Base-by-base conservation (phyloP, 2,329 filamentous ascomycete species). In the Colletotrichum viniferum region DNA sequence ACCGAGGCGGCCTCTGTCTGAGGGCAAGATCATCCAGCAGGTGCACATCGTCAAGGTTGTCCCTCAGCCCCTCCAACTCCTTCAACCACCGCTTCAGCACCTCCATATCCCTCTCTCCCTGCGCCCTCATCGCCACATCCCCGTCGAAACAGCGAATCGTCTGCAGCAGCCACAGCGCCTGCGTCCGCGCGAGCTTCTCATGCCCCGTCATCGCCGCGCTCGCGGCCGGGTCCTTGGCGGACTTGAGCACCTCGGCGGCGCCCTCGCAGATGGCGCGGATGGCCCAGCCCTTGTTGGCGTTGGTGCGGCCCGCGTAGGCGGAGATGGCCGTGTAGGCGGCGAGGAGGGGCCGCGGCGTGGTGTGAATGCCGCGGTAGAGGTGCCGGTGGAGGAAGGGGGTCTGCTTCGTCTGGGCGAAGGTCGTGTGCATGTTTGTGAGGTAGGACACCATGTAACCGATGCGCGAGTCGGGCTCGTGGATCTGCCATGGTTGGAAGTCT, bases 91-190 rank as follows among this genome's bases (percentile, higher is more conserved):
- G 76, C 66, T 83, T 66, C 21, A 87, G 64, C 21, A 86, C 78
- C 12, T 78, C 72, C 77, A 82, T 77, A 67, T 87, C 86, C 48
- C 84, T 79, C 76, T 88, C 85, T 0, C 82, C 85, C n/a, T 87
- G 81, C 3, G 85, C 82, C 24, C 84, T 78, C 60, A 88, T 78
- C 6, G 80, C 77, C 5, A 88, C 73, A 66, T 88, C 86, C 0
- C 86, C 87, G 55, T 88, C 86, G 67, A 87, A 85, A 75, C 87
- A 80, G 56, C 86, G 82, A 43, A 88, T 85, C 3, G 83, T 80
- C 74, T 87, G 85, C 34, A 87, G 79, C 14, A 87, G 76, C 18
- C 86, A 74, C 21, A 88, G 80, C 2, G 86, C 87, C 77, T 88
- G 87, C 5, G 86, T 81, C 14, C 86, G 82, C 5, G 86, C 86